A percentile compares a stretch with the other conserved stretches of the same genome.
These are phyloP conservation scores for Coniochaeta pulveracea DNA, from an alignment of 2,329 filamentous ascomycete species.

Conservation along the genomic window DNA sequence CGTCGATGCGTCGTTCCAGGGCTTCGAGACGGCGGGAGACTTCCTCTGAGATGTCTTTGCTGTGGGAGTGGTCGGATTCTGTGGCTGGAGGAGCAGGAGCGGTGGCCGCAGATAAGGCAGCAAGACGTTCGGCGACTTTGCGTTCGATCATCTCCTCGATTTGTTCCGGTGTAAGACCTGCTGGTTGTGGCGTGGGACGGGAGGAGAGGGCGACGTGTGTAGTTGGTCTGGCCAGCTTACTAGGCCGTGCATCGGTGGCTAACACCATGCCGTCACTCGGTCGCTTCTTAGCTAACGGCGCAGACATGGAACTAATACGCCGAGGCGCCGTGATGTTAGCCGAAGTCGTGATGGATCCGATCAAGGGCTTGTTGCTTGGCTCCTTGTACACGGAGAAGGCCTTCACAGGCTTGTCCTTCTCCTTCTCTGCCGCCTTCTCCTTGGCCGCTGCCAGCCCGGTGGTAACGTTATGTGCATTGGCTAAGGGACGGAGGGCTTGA, in stretches of 20 bases:
- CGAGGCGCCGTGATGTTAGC: constrained; percentile 22
- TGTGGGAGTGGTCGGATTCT: constrained; percentile 17
- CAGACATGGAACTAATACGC: constrained; percentile 14
- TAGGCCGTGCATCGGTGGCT: constrained; percentile 28
- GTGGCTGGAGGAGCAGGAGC: constrained; percentile 21
- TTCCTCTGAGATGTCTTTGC: constrained; percentile 38
- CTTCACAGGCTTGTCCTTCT: constrained; percentile 59
- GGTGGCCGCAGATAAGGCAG: constrained; percentile 54
- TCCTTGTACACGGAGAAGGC: constrained; percentile 83
- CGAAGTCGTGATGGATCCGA: too few species aligned
- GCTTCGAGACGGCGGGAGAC: constrained; percentile 73
- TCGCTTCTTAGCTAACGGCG: constrained; percentile 13
- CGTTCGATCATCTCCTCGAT: constrained; percentile 90
- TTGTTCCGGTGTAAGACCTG: too few species aligned
- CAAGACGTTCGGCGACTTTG: constrained; percentile 82
- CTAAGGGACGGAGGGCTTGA: constrained; percentile 69
- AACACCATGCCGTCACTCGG: constrained; percentile 27
- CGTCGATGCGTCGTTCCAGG: constrained; percentile 76
- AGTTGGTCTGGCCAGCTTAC: constrained; percentile 33
- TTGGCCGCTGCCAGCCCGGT: constrained; percentile 38
- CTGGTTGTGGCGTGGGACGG: constrained; percentile 13
- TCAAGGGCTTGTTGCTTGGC: constrained; percentile 36
- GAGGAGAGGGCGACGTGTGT: constrained; percentile 5
- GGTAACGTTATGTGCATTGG: constrained; percentile 64
- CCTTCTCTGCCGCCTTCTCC: constrained; percentile 27